A percentile compares a stretch with the other conserved stretches of the same genome.
Evolutionary conservation across 176 grass and related monocot species (phyloP).

Genomic region (Olyra latifolia): DNA sequence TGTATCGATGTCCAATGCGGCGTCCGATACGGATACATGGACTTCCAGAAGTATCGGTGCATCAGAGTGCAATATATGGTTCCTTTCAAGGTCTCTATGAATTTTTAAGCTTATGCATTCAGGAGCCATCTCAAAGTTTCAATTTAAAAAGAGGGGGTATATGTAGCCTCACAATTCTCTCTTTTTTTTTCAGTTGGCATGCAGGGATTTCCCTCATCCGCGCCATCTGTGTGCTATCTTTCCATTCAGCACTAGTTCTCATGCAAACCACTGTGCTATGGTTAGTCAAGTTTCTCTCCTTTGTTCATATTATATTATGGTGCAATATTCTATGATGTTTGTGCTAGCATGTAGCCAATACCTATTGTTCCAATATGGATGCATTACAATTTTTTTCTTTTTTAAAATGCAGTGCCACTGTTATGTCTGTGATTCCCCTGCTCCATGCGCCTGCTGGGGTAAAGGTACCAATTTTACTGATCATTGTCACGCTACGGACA

Average conservation of each 20-base stretch:
- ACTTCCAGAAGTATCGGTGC: too few relatives aligned
- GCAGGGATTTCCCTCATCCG: constrained; percentile 92
- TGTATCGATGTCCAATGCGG: too few relatives aligned
- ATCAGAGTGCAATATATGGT: background rate
- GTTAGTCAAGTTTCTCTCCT: constrained; percentile 43
- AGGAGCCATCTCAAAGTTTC: constrained; percentile 9
- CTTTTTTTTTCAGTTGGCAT: constrained; percentile 73
- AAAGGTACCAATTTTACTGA: constrained; percentile 30
- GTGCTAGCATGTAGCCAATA: background rate
- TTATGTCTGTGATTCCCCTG: constrained; percentile 83
- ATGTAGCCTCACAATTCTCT: constrained; percentile 13
- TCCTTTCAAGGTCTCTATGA: background rate
- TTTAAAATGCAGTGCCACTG: constrained; percentile 84
- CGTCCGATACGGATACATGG: too few relatives aligned
- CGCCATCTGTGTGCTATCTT: constrained; percentile 77
- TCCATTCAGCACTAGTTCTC: constrained; percentile 58
- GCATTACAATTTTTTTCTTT: constrained; percentile 26
- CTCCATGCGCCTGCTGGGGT: constrained; percentile 67
- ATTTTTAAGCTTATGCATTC: constrained; percentile 15
- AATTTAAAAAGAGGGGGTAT: background rate
- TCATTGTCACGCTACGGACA: constrained; percentile 86
- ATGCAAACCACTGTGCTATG: constrained; percentile 69
- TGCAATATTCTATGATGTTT: background rate
- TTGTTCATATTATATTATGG: background rate
- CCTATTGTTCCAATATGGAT: background rate